Conservation (phyloP, 257 asterid genomes). For the Mentha longifolia region DNA sequence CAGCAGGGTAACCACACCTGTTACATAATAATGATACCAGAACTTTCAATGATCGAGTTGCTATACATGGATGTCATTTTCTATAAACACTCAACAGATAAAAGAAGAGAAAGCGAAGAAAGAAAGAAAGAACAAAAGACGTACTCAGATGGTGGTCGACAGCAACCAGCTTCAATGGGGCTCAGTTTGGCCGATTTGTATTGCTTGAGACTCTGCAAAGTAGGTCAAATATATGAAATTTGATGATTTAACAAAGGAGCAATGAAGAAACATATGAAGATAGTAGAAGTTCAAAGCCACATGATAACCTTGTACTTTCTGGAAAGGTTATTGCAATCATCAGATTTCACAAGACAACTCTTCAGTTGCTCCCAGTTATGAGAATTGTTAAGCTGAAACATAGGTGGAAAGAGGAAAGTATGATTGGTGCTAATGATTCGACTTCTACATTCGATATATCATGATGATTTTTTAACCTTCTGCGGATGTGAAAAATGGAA, state of each 20-base stretch:
- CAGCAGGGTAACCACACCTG: conserved; percentile 93
- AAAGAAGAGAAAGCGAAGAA: conserved; percentile 2
- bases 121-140: no score
- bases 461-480: neutral
- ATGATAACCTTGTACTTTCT: conserved; percentile 58
- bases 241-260: neutral
- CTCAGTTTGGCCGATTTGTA: conserved; percentile 69
- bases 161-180: conserved; percentile 95
- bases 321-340: conserved; percentile 72
- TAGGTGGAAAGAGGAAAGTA: conserved; percentile 14
- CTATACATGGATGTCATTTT: neutral
- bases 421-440: conserved; percentile 5
- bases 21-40: conserved; percentile 1
- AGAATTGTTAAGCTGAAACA: conserved; percentile 75
- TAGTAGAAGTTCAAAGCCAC: conserved; percentile 12
- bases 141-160: conserved; percentile 93
- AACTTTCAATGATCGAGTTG: neutral
- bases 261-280: neutral
- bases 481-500: conserved; percentile 1
- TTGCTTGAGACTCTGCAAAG: conserved; percentile 62
- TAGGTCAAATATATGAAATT: conserved; percentile 27
- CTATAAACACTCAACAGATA: neutral
- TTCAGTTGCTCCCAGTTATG: conserved; percentile 78
- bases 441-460: conserved; percentile 1
- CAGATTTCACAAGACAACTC: conserved; percentile 84